These are phyloP conservation scores for Gnomoniopsis sp. DNA, from an alignment of 2,329 filamentous ascomycete genomes.

Conservation along the genomic window DNA sequence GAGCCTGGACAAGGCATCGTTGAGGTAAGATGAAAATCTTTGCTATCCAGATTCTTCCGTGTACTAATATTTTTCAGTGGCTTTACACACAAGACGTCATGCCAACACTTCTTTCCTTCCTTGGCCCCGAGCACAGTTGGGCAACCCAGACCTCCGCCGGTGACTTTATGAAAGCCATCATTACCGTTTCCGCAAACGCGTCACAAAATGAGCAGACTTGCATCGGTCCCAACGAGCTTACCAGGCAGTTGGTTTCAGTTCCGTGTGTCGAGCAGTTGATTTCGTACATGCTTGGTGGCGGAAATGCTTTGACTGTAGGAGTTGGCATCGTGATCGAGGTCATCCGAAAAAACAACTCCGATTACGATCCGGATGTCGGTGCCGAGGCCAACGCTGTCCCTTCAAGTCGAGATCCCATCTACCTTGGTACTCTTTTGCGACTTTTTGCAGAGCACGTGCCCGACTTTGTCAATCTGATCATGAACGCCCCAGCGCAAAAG, in stretches of 20 bases:
- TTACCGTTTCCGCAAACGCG: conserved; percentile 96
- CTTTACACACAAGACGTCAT: conserved; percentile 86
- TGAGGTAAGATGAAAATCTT: conserved; percentile 59
- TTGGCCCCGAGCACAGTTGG: conserved; percentile 79
- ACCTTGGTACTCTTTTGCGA: conserved; percentile 83
- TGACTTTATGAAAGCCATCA: conserved; percentile 97
- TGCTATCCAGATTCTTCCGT: not conserved
- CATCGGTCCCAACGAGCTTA: conserved; percentile 95
- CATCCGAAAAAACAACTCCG: conserved; percentile 98
- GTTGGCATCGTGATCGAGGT: conserved; percentile 98
- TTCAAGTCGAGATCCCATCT: conserved; percentile 88
- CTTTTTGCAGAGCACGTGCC: conserved; percentile 89
- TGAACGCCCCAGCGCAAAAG: conserved; percentile 71
- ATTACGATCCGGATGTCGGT: conserved; percentile 92
- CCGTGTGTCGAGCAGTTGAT: conserved; percentile 82
- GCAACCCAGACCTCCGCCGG: conserved; percentile 95
- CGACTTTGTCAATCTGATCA: conserved; percentile 87
- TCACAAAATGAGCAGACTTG: conserved; percentile 98
- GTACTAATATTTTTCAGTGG: conserved; percentile 57
- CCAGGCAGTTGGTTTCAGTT: conserved; percentile 86
- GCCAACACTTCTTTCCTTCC: conserved; percentile 79
- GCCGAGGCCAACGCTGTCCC: conserved; percentile 75
- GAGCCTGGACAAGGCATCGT: conserved; percentile 91
- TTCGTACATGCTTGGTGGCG: conserved; percentile 84
- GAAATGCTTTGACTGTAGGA: conserved; percentile 91